Base-by-base conservation (phyloP, 1,139 yeast species). In the Hemisphaericaspora subhashii region DNA sequence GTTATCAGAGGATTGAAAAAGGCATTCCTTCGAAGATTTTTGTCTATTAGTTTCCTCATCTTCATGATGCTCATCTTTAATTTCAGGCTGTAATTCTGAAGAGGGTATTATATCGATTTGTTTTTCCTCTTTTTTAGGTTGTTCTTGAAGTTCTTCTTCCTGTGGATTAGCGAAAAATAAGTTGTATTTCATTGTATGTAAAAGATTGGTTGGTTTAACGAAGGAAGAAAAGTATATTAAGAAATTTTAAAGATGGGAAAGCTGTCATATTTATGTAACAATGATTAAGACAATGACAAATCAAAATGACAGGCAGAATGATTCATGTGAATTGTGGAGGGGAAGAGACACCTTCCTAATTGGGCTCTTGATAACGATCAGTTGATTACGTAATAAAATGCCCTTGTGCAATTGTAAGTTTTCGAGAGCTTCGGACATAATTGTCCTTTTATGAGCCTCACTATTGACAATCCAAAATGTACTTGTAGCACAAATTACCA, bases 1-100 rank as follows among this genome's bases (percentile, higher is more conserved):
- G 46, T 64, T 62, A 45, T 64, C 69, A 10, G 63, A 55, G 6
- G 64, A 59, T 43, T 42, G 50, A 45, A 58, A 57, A 42, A 46
- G 55, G 39, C 44, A 46, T 35, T 58, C 60, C 37, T 60, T 33
- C 4, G 23, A 18, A 22, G 26, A 3, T 16, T 4, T 28, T 11
- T 3, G 12, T 11, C 3, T 10, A 29, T 12, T 13, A 7, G 10
- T 14, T 11, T 26, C 26, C 11, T 20, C 29, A 12, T 17, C 15
- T 10, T 28, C 13, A 16, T 28, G 22, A 9, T 28, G 18, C 11
- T 35, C 37, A 15, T 15, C n/a, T 5, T 13, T 4, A 3, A 25
- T 14, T 22, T 22, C 24, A 10, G 8, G 14, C 17, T 28, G 25
- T n/a, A 26, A 20, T 18, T 33, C 31, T 12, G 31, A 4, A 12